Conservation (phyloP, 2,329 filamentous ascomycete species). For the Aspergillus sp. region DNA sequence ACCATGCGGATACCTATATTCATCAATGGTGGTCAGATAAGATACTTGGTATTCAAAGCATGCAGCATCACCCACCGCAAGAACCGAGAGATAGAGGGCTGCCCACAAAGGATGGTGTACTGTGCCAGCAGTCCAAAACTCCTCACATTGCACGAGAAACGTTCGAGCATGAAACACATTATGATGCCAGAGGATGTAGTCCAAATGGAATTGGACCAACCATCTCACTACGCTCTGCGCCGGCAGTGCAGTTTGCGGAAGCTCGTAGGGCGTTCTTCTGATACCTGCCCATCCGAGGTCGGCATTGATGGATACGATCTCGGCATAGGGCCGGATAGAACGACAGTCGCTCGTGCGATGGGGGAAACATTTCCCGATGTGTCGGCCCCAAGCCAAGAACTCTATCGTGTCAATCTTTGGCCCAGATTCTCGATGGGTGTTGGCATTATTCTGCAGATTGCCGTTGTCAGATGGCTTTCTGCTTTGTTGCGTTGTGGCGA, state of each 20-base stretch:
- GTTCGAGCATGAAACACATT: conserved; percentile 31
- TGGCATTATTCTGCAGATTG: too few relatives aligned
- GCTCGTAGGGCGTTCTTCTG: not conserved
- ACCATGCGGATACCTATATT: too few relatives aligned
- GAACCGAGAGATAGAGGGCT: conserved; percentile 30
- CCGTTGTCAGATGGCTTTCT: too few relatives aligned
- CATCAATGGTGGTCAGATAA: too few relatives aligned
- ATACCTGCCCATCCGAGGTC: conserved; percentile 1
- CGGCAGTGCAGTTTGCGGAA: conserved; percentile 20
- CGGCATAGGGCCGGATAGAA: conserved; percentile 29
- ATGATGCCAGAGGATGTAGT: conserved; percentile 32
- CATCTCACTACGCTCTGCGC: conserved; percentile 30
- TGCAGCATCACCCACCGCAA: conserved; percentile 41
- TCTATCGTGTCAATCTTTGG: too few relatives aligned
- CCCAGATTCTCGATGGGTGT: too few relatives aligned
- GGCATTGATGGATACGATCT: conserved; percentile 13
- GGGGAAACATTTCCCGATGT: conserved; percentile 40
- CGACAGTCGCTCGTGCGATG: conserved; percentile 37
- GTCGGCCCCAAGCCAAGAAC: conserved; percentile 45
- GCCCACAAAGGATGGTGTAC: conserved; percentile 32
- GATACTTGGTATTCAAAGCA: too few relatives aligned
- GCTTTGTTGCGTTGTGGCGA: too few relatives aligned
- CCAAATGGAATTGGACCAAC: conserved; percentile 29
- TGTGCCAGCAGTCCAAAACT: conserved; percentile 30
- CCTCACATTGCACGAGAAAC: conserved; percentile 32